Evolutionary conservation across 2,329 filamentous ascomycete genomes (phyloP), one percentile per base, ranked within the genome.

Genomic region (Chaetothyriales sp.): DNA sequence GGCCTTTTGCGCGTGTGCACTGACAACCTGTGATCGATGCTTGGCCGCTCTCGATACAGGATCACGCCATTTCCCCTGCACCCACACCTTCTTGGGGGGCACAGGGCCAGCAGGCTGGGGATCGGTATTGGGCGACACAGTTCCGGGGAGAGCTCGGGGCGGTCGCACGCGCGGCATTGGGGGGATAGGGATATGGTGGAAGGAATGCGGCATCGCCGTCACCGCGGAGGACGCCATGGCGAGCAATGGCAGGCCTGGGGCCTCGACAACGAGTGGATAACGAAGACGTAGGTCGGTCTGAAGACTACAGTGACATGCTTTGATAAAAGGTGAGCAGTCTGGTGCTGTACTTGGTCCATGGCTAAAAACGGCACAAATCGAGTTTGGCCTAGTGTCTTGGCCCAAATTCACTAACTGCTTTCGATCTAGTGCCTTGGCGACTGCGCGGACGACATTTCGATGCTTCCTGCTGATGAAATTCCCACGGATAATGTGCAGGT

Each of bases 31-130:
- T 54, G 63, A 60, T 48, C 65, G 63, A 53, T 65, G 57, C 57
- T 66, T 66, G 57, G 64, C 68, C n/a, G 70, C 69, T 60, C 67
- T 70, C 1, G 70, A 72, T 39, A 59, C 59, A 26, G 61, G 60
- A 44, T 67, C 58, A 46, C 68, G 62, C 43, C 58, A 53, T 55
- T 64, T 67, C 20, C 70, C 70, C 58, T 73, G 70, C 46, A 71
- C 71, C 47, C 59, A 61, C 42, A 66, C 51, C 26, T 53, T 55
- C 18, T 53, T 55, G 1, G 32, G 46, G 18, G 53, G 42, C 18
- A 45, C 39, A n/a, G 56, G 55, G 43, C 49, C 48, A 19, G 46
- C 18, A 19, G 59, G 59, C 39, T 53, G 51, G n/a, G 53, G 52
- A 25, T 48, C 49, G 26, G 53, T 53, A 43, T 60, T 60, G 6